Percentiles rank a stretch among this genome's conserved stretches.
Conservation (phyloP, 2,329 filamentous ascomycete species). For the Bipolaris gigantea region DNA sequence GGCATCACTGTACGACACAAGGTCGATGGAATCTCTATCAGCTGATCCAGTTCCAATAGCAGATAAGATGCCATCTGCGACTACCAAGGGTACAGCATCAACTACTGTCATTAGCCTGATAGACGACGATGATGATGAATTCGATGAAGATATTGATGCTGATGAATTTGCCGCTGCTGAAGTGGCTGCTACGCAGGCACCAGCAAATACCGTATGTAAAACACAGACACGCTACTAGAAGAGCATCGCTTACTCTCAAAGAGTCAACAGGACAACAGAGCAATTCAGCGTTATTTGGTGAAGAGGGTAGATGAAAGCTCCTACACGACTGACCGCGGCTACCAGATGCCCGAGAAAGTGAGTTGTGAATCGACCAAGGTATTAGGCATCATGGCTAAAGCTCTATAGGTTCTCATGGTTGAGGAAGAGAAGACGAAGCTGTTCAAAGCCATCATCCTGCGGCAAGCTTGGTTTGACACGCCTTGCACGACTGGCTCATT, state of each 20-base stretch:
- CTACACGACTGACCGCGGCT: conserved; percentile 66
- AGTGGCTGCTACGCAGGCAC: conserved; percentile 70
- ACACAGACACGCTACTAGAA: conserved; percentile 17
- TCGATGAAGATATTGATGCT: conserved; percentile 72
- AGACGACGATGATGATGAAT: conserved; percentile 59
- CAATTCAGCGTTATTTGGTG: conserved; percentile 85
- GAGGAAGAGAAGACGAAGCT: conserved; percentile 72
- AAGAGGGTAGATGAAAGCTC: conserved; percentile 70
- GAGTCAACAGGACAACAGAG: conserved; percentile 69
- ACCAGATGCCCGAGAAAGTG: conserved; percentile 71
- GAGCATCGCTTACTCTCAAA: conserved; percentile 63
- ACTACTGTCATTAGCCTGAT: conserved; percentile 29
- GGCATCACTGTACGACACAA: conserved; percentile 57
- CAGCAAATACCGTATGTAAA: conserved; percentile 57
- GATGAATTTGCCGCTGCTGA: conserved; percentile 69
- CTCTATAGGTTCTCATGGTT: conserved; percentile 72
- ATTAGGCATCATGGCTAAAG: conserved; percentile 20
- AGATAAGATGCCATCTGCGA: neutral
- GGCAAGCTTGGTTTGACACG: conserved; percentile 85
- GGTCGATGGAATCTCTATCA: conserved; percentile 29
- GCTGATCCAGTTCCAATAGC: conserved; percentile 1
- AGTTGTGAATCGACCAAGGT: neutral
- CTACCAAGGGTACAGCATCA: conserved; percentile 6
- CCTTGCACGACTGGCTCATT: conserved; percentile 73
- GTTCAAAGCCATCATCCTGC: conserved; percentile 70